These are phyloP conservation scores for Venturia pyrina DNA, from an alignment of 2,329 filamentous ascomycete species.

Conservation along the genomic window DNA sequence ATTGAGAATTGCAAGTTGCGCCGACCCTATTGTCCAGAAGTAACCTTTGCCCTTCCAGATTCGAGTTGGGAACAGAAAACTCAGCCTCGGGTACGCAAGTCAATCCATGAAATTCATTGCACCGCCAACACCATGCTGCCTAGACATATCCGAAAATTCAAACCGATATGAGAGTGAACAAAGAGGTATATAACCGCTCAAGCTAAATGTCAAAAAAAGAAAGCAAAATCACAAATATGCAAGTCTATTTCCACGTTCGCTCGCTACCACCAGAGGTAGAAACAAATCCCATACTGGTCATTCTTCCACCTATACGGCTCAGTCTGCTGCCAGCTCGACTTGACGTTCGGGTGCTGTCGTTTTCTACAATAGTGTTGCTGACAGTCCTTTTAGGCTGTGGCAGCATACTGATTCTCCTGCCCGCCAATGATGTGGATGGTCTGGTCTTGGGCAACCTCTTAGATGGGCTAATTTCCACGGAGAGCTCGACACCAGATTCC, in stretches of 20 bases:
- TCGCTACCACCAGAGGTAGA: background rate
- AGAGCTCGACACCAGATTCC: background rate
- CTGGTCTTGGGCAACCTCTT: conserved; percentile 1
- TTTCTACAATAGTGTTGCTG: background rate
- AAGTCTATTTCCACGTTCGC: background rate
- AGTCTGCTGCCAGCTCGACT: background rate
- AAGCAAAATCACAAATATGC: background rate
- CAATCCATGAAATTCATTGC: conserved; percentile 4
- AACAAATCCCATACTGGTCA: background rate
- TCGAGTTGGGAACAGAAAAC: background rate
- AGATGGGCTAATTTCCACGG: background rate
- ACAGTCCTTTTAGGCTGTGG: conserved; percentile 10
- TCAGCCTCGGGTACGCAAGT: background rate
- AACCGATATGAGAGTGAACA: background rate
- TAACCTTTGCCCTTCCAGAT: background rate
- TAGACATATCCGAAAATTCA: background rate
- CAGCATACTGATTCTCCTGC: conserved; percentile 7
- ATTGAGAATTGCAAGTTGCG: background rate
- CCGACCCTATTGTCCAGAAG: background rate
- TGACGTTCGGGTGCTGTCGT: background rate
- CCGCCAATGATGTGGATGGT: conserved; percentile 5
- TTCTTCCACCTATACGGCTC: background rate
- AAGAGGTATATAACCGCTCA: conserved; percentile 1
- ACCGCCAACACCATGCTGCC: conserved; percentile 3
- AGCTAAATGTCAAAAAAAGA: conserved; percentile 2